Evolutionary conservation across 1,284 basidiomycete species (phyloP), one percentile per base, ranked within the genome.

Genomic region (Boletus sp.): DNA sequence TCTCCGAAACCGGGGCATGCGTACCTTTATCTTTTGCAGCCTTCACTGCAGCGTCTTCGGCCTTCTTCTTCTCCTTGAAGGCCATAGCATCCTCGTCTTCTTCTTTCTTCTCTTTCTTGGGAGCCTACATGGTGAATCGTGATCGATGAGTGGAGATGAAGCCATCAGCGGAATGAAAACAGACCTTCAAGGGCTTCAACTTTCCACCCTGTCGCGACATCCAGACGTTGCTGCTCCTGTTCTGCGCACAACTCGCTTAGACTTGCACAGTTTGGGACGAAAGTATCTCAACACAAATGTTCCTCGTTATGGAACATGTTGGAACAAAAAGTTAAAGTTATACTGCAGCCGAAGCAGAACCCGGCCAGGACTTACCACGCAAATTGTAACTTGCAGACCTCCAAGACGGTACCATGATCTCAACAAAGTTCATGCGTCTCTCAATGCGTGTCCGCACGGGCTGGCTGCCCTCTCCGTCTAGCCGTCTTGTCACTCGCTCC

Each of bases 121-220:
- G 81, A 62, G 88, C 85, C 90, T 93, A 64, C 25, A 31, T 27
- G 8, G 9, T n/a, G 9, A 16, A 25, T 25, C n/a, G 19, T 14
- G 5, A 35, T 31, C 2, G 60, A 43, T 46, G 43, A 44, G 35
- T n/a, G 37, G 7, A 43, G 30, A n/a, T 21, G n/a, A n/a, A n/a
- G 6, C 40, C 11, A 23, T 13, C 11, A 11, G 46, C 13, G 25
- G 33, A 51, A 8, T 23, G 27, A 28, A 21, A 16, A 55, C 23
- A 52, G 55, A 83, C 87, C 84, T 89, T 88, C 52, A 88, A 77
- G 60, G 91, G 91, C 82, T 93, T 93, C 56, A 88, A 72, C 77
- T 93, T 93, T 71, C 90, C 90, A 64, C 89, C 91, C 80, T 91
- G 87, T 78, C 90, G 83, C 49, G 88, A 83, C 89, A 91, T 91